Base-by-base conservation (phyloP, 805 yeast species). In the Diddensiella caesifluorescens region DNA sequence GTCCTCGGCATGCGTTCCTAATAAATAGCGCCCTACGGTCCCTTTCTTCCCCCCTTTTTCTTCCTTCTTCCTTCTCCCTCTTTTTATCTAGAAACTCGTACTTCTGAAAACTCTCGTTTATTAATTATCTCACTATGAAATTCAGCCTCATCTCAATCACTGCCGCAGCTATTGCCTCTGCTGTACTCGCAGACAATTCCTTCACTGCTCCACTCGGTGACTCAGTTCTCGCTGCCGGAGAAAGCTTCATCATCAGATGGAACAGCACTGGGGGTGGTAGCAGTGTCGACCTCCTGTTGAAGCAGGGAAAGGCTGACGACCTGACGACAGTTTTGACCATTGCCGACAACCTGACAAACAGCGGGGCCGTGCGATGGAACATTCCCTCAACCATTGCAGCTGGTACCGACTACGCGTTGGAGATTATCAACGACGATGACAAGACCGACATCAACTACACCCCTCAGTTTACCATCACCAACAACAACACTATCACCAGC, bases 301-400 rank as follows among this genome's bases (percentile, higher is more conserved):
- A 47, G 46, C 25, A 56, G 43, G 69, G 69, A n/a, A 45, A 52
- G 34, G 35, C 66, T 34, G 42, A 43, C 48, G 47, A 62, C 50
- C 53, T 65, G 43, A 35, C 45, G 23, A 48, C 58, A 15, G 65
- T 60, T 13, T 46, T 62, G 42, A 57, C 64, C 42, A 61, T 65
- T 49, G 60, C 61, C 41, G 40, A 53, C 45, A 39, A 51, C 39
- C 44, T 63, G 38, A 44, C 56, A 39, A 65, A 65, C 61, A 56
- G 55, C 38, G 69, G 68, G 42, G 54, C 59, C 32, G 65, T 60
- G 39, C 47, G 53, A 37, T 65, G 69, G 69, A 46, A 48, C 25
- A 55, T 65, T 28, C 69, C 69, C 33, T 35, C 42, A 38, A 42
- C 49, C 29, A 26, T 64, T 23, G 21, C 45, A 32, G 41, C 57